These are phyloP conservation scores for Capronia epimyces DNA, from an alignment of 2,329 filamentous ascomycete genomes.

Conservation along the genomic window DNA sequence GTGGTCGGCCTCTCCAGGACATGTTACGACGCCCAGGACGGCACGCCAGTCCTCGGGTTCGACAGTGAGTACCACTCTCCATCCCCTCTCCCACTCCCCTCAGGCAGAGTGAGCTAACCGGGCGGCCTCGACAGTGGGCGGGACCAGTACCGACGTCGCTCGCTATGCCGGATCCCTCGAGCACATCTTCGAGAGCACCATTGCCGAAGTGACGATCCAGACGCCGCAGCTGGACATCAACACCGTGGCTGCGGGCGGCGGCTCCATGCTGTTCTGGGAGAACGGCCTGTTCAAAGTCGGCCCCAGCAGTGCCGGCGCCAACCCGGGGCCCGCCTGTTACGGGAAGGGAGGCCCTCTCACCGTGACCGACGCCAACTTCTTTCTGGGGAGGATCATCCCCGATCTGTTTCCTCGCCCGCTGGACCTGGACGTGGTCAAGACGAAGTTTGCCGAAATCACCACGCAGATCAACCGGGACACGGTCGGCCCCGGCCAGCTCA, in stretches of 20 bases:
- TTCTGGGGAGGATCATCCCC: conserved; percentile 67
- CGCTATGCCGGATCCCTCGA: conserved; percentile 75
- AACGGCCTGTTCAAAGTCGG: conserved; percentile 87
- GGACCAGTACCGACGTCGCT: conserved; percentile 78
- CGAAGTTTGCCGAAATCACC: conserved; percentile 42
- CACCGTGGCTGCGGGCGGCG: conserved; percentile 57
- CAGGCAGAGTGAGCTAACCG: conserved; percentile 70
- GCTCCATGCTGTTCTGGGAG: conserved; percentile 62
- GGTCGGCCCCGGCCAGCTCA: conserved; percentile 48
- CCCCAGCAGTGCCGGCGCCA: conserved; percentile 80
- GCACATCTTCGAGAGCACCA: conserved; percentile 81
- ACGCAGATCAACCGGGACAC: conserved; percentile 49
- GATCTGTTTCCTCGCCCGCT: conserved; percentile 69
- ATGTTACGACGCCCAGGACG: conserved; percentile 70
- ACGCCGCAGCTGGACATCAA: conserved; percentile 82
- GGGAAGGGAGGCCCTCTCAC: conserved; percentile 82
- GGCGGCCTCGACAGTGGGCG: conserved; percentile 82
- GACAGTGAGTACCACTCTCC: conserved; percentile 99
- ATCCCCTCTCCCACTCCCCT: too few species aligned
- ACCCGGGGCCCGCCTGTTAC: conserved; percentile 87
- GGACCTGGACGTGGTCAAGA: conserved; percentile 39
- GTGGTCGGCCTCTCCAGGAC: conserved; percentile 46
- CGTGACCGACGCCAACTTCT: conserved; percentile 89
- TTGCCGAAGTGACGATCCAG: conserved; percentile 76
- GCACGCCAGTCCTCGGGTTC: conserved; percentile 77